Evolutionary conservation across 768 basidiomycete genomes (phyloP), one percentile per base, ranked within the genome.

Genomic region (Lyophyllum atratum): DNA sequence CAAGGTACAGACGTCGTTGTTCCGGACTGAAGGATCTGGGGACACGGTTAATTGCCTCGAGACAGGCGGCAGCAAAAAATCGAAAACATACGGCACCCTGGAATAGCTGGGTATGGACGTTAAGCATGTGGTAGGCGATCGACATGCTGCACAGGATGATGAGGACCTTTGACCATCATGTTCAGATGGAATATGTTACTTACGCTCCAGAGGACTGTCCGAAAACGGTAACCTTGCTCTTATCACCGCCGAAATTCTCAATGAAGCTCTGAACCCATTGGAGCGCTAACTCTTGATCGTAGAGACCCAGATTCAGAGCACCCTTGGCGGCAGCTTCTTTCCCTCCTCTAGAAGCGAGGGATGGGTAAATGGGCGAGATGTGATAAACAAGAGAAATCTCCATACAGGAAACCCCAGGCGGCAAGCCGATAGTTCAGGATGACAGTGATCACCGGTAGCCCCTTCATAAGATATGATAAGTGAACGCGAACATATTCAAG

Each of bases 251-350:
- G 59, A 89, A 90, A 0, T 68, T 66, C 15, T 61, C 72, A 42
- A 89, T 86, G 60, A 89, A 82, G 22, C 75, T 67, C 61, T 87
- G 83, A 0, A 89, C 78, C 87, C 81, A 85, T 59, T 74, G 60
- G 11, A 83, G 64, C 1, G 80, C 82, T 28, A 72, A 56, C 15
- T 75, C 61, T 60, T 80, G 75, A 59, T 85, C 82, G 29, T 70
- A 72, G 22, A 84, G 68, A 1, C 74, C 82, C 24, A 83, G 70
- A 60, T 82, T 82, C 10, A 80, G 69, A 1, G 74, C 73, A 10
- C 70, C 71, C 4, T 69, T 68, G 15, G 67, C 58, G 5, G 65
- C 68, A n/a, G 81, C 81, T 71, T 64, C 61, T 0, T 31, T 52
- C 15, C 63, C 63, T 14, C 63, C 63, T 17, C 59, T 63, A 28